Percentiles rank a stretch among this genome's conserved stretches.
Evolutionary conservation across 805 yeast species (phyloP).

Genomic region (Hyphopichia homilentoma): DNA sequence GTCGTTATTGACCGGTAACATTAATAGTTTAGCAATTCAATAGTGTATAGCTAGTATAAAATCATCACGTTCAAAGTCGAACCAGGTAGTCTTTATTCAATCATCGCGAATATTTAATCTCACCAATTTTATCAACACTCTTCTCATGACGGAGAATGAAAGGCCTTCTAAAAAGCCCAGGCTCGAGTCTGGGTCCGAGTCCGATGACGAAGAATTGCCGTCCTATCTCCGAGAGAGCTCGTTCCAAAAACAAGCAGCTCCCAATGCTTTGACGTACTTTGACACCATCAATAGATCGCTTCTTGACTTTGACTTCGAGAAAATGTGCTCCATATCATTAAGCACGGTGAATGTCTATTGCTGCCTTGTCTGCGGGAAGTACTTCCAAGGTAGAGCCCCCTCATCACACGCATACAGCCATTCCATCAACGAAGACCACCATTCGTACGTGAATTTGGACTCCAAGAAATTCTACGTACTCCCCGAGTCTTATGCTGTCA

Average conservation of each 20-base stretch:
- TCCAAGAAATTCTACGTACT: slow-evolving; percentile 49
- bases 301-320: slow-evolving; percentile 69
- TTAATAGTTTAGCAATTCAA: slow-evolving; percentile 85
- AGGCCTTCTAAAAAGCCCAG: neutral
- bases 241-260: too few species aligned
- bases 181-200: neutral
- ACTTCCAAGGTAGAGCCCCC: slow-evolving; percentile 61
- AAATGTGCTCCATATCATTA: slow-evolving; percentile 60
- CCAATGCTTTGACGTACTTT: too few species aligned
- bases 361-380: slow-evolving; percentile 72
- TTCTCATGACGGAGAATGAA: neutral
- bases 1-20: slow-evolving; percentile 81
- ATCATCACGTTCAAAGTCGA: neutral
- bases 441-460: slow-evolving; percentile 54
- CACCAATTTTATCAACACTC: neutral
- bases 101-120: too few species aligned
- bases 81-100: too few species aligned
- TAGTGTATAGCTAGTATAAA: slow-evolving; percentile 30
- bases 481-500: slow-evolving; percentile 56
- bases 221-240: too few species aligned
- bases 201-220: slow-evolving; percentile 11
- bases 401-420: slow-evolving; percentile 68
- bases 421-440: slow-evolving; percentile 60
- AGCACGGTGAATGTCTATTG: slow-evolving; percentile 62
- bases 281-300: slow-evolving; percentile 41